Percentiles rank a stretch among this genome's conserved stretches.
These are phyloP conservation scores for Pyrus bretschneideri DNA, from an alignment of 306 rosid species.

Conservation along the genomic window DNA sequence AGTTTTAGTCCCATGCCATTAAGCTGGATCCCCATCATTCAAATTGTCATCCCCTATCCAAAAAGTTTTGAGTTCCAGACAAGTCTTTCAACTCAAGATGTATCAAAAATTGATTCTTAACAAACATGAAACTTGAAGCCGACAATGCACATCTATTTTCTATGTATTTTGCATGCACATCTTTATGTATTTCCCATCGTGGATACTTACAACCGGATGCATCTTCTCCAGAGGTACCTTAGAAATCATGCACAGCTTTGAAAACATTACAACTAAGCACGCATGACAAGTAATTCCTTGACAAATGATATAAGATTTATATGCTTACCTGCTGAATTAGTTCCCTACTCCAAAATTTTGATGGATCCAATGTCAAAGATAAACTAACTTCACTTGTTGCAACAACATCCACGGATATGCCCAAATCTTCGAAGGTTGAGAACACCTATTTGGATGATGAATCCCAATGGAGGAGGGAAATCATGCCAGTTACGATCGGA, in stretches of 20 bases:
- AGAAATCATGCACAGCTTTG: neutral
- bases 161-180: neutral
- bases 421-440: constrained; percentile 68
- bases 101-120: neutral
- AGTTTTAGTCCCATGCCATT: neutral
- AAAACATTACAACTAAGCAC: neutral
- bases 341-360: constrained; percentile 89
- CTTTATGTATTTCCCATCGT: neutral
- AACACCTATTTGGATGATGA: constrained; percentile 31
- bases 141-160: neutral
- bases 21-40: neutral
- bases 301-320: constrained; percentile 1
- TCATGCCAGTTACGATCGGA: neutral
- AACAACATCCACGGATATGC: constrained; percentile 84
- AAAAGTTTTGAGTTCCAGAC: neutral
- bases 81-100: neutral
- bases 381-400: constrained; percentile 93
- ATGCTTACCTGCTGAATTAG: constrained; percentile 75
- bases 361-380: constrained; percentile 85
- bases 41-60: neutral
- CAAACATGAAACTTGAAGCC: neutral
- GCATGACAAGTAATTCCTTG: neutral
- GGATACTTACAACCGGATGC: neutral
- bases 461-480: neutral
- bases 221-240: neutral